Percentiles rank a stretch among this genome's conserved stretches.
These are phyloP conservation scores for Rhododendron williamsianum DNA, from an alignment of 148 eudicot species.

Conservation along the genomic window DNA sequence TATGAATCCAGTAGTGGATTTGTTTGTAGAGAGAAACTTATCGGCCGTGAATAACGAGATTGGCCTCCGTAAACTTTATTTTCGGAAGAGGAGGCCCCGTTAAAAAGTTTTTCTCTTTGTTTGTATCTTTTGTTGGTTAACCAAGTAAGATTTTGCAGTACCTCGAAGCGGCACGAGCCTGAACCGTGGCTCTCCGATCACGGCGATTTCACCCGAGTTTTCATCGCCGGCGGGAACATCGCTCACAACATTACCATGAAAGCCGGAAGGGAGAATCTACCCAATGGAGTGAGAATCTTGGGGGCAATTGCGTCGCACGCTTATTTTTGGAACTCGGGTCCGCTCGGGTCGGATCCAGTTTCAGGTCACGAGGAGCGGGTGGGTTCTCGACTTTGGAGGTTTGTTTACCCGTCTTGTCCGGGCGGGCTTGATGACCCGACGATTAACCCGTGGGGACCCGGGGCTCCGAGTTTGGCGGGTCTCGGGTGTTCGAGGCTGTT, in stretches of 20 bases:
- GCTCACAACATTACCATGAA: neutral
- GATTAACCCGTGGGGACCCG: constrained; percentile 27
- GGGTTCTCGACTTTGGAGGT: constrained; percentile 10
- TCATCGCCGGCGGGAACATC: constrained; percentile 7
- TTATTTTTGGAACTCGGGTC: neutral
- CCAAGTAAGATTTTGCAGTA: no score
- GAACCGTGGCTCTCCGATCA: neutral
- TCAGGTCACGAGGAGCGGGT: neutral
- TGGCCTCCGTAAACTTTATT: no score
- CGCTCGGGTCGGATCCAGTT: neutral
- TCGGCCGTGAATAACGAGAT: no score
- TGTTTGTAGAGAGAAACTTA: no score
- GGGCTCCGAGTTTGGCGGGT: constrained; percentile 29
- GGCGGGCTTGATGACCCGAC: constrained; percentile 33
- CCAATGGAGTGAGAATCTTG: neutral
- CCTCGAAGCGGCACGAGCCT: neutral
- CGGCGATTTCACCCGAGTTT: neutral
- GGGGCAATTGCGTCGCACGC: neutral
- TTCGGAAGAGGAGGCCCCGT: no score
- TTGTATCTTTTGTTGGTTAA: no score
- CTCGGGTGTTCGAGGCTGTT: constrained; percentile 28
- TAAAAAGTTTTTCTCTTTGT: no score
- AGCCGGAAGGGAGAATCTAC: neutral
- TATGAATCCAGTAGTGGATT: no score
- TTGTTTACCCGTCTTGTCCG: constrained; percentile 21